Evolutionary conservation across 345 rosid genomes (phyloP).

Genomic region (Citrus trifoliata): DNA sequence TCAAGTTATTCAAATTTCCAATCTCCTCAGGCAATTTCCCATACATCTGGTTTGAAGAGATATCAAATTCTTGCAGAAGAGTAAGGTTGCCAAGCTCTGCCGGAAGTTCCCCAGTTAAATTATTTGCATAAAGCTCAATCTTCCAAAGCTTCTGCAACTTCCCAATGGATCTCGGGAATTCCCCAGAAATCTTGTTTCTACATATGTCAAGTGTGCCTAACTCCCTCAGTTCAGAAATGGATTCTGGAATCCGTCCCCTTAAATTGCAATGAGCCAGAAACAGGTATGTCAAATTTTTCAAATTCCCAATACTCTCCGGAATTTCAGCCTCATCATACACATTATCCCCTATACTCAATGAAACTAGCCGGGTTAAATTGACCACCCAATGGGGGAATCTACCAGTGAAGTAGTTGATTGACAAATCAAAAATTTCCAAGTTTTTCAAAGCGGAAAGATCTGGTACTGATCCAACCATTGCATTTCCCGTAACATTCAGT

Average conservation of each 20-base stretch:
- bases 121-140: conserved; percentile 60
- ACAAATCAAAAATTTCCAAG: conserved; percentile 54
- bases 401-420: conserved; percentile 52
- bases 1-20: conserved; percentile 47
- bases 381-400: conserved; percentile 66
- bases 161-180: conserved; percentile 50
- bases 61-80: conserved; percentile 53
- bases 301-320: conserved; percentile 56
- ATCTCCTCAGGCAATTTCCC: conserved; percentile 58
- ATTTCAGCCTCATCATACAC: conserved; percentile 45
- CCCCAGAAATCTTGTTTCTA: conserved; percentile 50
- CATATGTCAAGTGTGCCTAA: conserved; percentile 60
- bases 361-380: conserved; percentile 43
- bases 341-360: conserved; percentile 49
- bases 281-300: conserved; percentile 63
- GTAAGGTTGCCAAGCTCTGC: conserved; percentile 50
- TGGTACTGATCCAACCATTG: conserved; percentile 53
- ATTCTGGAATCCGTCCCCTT: conserved; percentile 62
- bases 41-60: conserved; percentile 51
- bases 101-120: conserved; percentile 64
- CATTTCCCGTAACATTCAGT: conserved; percentile 56
- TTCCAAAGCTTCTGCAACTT: conserved; percentile 48
- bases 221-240: conserved; percentile 38
- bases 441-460: conserved; percentile 52
- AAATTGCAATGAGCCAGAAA: conserved; percentile 39